phyloP scores from a whole-genome alignment of 306 rosid genomes.

The Hippophae rhamnoides region DNA sequence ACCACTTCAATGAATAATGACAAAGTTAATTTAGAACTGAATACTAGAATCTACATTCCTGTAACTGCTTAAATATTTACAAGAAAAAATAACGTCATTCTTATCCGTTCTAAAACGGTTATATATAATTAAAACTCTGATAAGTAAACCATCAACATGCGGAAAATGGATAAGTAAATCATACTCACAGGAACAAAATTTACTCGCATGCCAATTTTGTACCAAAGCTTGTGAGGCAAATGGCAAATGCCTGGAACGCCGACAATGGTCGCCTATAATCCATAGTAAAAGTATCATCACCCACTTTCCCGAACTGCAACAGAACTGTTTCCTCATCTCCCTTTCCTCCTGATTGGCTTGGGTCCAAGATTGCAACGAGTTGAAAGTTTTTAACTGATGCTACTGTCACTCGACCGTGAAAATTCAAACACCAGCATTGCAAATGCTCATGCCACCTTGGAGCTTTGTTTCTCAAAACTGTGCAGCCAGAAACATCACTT shows the following conservation, averaged over 20 bases:
- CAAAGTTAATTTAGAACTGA: too few relatives aligned
- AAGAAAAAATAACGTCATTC: background rate
- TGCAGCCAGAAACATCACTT: constrained; percentile 27
- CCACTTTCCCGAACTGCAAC: constrained; percentile 95
- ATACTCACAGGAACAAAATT: background rate
- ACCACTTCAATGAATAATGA: too few relatives aligned
- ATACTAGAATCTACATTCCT: too few relatives aligned
- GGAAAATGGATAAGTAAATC: constrained; percentile 7
- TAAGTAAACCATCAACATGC: constrained; percentile 17
- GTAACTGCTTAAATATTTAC: too few relatives aligned
- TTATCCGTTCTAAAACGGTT: background rate
- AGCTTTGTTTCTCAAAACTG: constrained; percentile 83
- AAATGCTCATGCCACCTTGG: constrained; percentile 96
- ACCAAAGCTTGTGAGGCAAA: constrained; percentile 96
- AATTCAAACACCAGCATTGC: constrained; percentile 98
- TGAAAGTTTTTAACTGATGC: constrained; percentile 98
- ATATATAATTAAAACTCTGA: background rate
- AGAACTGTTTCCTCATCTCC: constrained; percentile 88
- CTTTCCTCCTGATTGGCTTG: constrained; percentile 79
- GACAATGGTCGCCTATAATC: constrained; percentile 95
- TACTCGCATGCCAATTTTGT: constrained; percentile 96
- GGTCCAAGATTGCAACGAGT: constrained; percentile 73
- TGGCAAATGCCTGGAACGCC: constrained; percentile 95
- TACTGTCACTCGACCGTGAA: constrained; percentile 92
- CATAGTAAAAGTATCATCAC: constrained; percentile 88